phyloP scores from a whole-genome alignment of 1,284 basidiomycete genomes.

The Ceratorhiza oryzae-sativae region DNA sequence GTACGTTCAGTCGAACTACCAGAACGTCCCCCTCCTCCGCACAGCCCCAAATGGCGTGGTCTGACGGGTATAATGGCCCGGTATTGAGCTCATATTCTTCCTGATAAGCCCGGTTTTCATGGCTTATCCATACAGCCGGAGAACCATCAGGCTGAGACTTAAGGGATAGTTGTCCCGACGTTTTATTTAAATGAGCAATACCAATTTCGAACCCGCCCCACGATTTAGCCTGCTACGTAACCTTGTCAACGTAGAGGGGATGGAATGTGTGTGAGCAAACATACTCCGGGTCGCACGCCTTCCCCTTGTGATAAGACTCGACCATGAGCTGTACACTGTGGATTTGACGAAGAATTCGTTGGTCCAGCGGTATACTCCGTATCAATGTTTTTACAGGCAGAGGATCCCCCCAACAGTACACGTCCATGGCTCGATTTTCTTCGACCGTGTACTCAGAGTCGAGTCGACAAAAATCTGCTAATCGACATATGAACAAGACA shows the following conservation, averaged over 20 bases:
- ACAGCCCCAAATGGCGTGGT: conserved; percentile 1
- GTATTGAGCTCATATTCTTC: background rate
- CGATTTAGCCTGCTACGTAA: background rate
- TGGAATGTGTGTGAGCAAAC: background rate
- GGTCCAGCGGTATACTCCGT: background rate
- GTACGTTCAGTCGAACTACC: conserved; percentile 1
- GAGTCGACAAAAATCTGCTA: background rate
- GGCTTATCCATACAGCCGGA: conserved; percentile 5
- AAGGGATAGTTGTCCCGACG: background rate
- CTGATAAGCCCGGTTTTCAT: background rate
- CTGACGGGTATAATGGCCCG: background rate
- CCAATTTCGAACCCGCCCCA: conserved; percentile 24
- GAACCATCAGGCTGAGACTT: background rate
- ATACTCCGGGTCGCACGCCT: conserved; percentile 4
- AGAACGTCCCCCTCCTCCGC: conserved; percentile 19
- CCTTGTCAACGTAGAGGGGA: background rate
- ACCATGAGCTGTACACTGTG: conserved; percentile 2
- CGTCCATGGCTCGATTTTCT: background rate
- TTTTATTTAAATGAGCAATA: background rate
- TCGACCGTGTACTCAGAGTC: background rate
- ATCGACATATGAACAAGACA: background rate
- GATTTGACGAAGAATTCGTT: conserved; percentile 10
- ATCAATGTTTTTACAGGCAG: conserved; percentile 2
- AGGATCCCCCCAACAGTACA: background rate
- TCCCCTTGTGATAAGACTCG: background rate